phyloP scores from a whole-genome alignment of 1,139 yeast genomes.

The Protomyces pachydermus region DNA sequence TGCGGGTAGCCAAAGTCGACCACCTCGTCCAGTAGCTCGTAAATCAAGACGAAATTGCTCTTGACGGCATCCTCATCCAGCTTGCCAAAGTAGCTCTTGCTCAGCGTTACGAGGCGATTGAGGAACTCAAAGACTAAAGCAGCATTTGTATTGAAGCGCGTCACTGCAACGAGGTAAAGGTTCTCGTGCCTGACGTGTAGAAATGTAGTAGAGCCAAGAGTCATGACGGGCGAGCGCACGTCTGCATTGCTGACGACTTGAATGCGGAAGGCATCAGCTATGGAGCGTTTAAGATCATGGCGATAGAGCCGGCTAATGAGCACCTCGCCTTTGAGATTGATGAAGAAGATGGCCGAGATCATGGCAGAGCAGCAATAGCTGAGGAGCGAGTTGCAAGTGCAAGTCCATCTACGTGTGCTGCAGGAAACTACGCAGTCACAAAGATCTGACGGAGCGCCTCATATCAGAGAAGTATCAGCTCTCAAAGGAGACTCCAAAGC shows the following conservation, averaged over 20 bases:
- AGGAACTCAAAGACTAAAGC: conserved; percentile 74
- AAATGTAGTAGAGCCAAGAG: conserved; percentile 89
- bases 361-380: not conserved
- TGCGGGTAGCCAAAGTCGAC: conserved; percentile 81
- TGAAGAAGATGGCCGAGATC: conserved; percentile 60
- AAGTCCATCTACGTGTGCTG: not conserved
- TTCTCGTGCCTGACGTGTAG: conserved; percentile 66
- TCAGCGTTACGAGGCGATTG: conserved; percentile 51
- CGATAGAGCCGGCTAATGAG: conserved; percentile 68
- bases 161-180: conserved; percentile 79
- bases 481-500: too few relatives aligned
- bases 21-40: conserved; percentile 68
- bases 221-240: conserved; percentile 72
- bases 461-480: too few relatives aligned
- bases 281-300: conserved; percentile 52
- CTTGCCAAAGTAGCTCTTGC: conserved; percentile 41
- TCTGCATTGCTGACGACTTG: conserved; percentile 71
- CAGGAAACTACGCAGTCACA: not conserved
- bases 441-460: not conserved
- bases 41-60: conserved; percentile 61
- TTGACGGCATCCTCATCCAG: conserved; percentile 49
- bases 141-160: conserved; percentile 84
- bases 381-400: not conserved
- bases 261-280: conserved; percentile 85
- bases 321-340: conserved; percentile 79